Base-by-base conservation (phyloP, 345 rosid genomes). In the Garcia nutans region DNA sequence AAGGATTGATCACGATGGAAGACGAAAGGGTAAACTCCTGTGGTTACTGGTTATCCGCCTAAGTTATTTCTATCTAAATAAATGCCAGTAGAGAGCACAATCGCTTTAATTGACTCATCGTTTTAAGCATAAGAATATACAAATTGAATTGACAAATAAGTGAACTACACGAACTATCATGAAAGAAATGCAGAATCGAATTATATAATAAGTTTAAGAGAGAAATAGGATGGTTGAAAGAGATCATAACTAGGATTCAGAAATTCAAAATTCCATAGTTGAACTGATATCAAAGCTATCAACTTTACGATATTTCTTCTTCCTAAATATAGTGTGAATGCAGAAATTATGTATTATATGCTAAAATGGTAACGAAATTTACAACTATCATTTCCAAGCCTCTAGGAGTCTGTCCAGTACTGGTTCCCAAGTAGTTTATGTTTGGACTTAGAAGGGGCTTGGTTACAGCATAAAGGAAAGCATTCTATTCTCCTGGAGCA, bases 401-500 rank as follows among this genome's bases (percentile, higher is more conserved):
- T 74, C 62, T 47, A 31, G 54, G 16, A 59, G 72, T 12, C 63
- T 76, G 65, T 50, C 45, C 66, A 54, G 65, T 26, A 74, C 63
- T 64, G 63, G 24, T 65, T 65, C 17, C 19, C 33, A 62, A 45
- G 16, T 47, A 65, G 17, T 62, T 45, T 60, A 24, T 44, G 70
- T 58, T 47, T 45, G 13, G 77, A 77, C 71, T 17, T 64, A 69
- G 64, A 42, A 45, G 47, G 57, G 8, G 41, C 24, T 67, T 47
- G 55, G 49, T 74, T 54, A 41, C 62, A 73, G 26, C 58, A 44
- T 23, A 12, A 47, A 42, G 68, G 44, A 42, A 68, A 24, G 41
- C 54, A 47, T 58, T 85, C 58, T 73, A 42, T 54, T 62, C 77
- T 74, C 77, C 65, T 41, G 9, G 37, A 49, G 78, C 71, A 45